These are phyloP conservation scores for Gossypium gossypioides DNA, from an alignment of 441 rosid species.

Conservation along the genomic window DNA sequence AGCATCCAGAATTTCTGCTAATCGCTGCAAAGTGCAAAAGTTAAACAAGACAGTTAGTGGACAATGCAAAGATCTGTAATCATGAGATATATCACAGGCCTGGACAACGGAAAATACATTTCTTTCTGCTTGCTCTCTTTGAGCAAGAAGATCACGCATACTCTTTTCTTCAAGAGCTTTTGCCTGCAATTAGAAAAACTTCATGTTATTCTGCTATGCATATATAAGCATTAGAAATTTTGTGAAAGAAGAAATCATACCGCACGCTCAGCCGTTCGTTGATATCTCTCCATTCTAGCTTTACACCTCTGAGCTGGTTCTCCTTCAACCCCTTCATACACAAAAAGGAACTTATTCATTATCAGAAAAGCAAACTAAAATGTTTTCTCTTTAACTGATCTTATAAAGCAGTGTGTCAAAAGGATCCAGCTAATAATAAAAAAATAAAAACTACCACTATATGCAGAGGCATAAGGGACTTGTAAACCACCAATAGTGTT, in stretches of 20 bases:
- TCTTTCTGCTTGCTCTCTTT: slow-evolving; percentile 88
- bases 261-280: slow-evolving; percentile 83
- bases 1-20: slow-evolving; percentile 77
- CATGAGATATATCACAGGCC: slow-evolving; percentile 4
- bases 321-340: slow-evolving; percentile 45
- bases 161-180: slow-evolving; percentile 95
- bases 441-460: slow-evolving; percentile 28
- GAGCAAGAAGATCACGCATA: slow-evolving; percentile 80
- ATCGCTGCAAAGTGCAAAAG: slow-evolving; percentile 41
- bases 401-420: neutral
- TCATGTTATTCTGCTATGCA: neutral
- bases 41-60: slow-evolving; percentile 6
- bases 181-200: slow-evolving; percentile 42
- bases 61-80: slow-evolving; percentile 4
- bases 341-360: slow-evolving; percentile 11
- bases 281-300: slow-evolving; percentile 84
- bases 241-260: slow-evolving; percentile 28
- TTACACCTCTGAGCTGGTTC: slow-evolving; percentile 92
- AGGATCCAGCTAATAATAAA: neutral
- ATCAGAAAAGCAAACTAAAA: neutral
- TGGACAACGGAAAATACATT: slow-evolving; percentile 28
- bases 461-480: slow-evolving; percentile 37
- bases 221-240: neutral
- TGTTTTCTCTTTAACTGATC: neutral
- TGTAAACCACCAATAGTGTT: slow-evolving; percentile 37